Base-by-base conservation (phyloP, 441 rosid species). In the Eutrema salsugineum region DNA sequence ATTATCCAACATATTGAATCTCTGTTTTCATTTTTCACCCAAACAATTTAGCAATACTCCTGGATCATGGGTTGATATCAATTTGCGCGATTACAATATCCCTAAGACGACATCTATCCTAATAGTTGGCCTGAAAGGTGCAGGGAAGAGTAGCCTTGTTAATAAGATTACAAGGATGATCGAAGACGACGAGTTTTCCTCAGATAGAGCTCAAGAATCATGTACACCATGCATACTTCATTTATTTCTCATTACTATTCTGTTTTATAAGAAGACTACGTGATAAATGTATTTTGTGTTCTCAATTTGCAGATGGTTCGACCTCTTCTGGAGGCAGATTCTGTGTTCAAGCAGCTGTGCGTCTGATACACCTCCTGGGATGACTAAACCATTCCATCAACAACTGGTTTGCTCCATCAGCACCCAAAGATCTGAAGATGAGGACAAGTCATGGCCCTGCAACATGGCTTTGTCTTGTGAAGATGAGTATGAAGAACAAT, bases 91-190 rank as follows among this genome's bases (percentile, higher is more conserved):
- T 70, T 80, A 76, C 70, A 73, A 87, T 76, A 79, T 86, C 48
- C 98, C 91, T 33, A 58, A 79, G 72, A 81, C 79, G 11, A 89
- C 88, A 42, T 71, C 90, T 11, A 87, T 93, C 48, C 9, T 93
- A 27, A 58, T 91, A 33, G 66, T 93, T 69, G 98, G 98, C 69
- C 94, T 91, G 11, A 88, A 80, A 77, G 91, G 97, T 6, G 88
- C 91, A 1, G 97, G 98, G 55, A 91, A 93, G 77, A 93, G 97
- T 83, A 87, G 94, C 42, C 94, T 93, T 63, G 62, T 93, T 58
- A 93, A 93, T 65, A 80, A 70, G 78, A 91, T 93, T 68, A 82
- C 93, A 49, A 91, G 70, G 77, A 87, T 81, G 38, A 80, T 93
- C n/a, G 91, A 85, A 68, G 84, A 84, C 46, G 91, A 84, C 66